Percentiles rank a stretch among this genome's conserved stretches.
phyloP scores from a whole-genome alignment of 2,329 filamentous ascomycete species.

The Botryotinia convoluta region DNA sequence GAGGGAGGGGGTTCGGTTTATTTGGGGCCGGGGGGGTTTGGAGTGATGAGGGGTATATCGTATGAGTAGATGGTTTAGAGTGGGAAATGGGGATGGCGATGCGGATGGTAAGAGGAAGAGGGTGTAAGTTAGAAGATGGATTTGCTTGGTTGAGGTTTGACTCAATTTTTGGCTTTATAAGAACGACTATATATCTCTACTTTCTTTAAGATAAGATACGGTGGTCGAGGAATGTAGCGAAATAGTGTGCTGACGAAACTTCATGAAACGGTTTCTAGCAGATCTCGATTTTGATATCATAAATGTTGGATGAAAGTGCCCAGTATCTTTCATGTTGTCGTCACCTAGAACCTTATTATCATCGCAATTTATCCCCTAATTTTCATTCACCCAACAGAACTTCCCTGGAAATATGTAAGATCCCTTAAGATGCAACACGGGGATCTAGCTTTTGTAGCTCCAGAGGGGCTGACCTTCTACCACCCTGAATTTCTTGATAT shows the following conservation, averaged over 20 bases:
- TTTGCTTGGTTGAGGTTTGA: background rate
- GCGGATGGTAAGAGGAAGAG: background rate
- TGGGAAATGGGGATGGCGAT: background rate
- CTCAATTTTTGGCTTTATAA: background rate
- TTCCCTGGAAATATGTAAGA: accelerated
- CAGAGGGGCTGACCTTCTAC: background rate
- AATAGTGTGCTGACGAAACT: background rate
- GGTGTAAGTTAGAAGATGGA: background rate
- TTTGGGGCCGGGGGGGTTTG: no score
- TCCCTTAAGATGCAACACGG: accelerated
- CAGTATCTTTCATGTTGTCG: background rate
- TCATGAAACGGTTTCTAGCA: no score
- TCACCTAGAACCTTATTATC: background rate
- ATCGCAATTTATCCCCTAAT: accelerated
- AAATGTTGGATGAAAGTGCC: background rate
- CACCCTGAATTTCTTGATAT: no score
- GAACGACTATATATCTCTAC: no score
- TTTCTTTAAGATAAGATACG: no score
- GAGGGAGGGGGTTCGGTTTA: no score
- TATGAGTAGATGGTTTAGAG: background rate
- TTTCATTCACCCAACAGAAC: accelerated
- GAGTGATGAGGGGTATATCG: background rate
- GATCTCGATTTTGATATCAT: no score
- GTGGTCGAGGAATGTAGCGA: no score
- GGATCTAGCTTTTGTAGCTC: background rate